Conservation (phyloP, 305 asterid species). For the Fraxinus baroniana region DNA sequence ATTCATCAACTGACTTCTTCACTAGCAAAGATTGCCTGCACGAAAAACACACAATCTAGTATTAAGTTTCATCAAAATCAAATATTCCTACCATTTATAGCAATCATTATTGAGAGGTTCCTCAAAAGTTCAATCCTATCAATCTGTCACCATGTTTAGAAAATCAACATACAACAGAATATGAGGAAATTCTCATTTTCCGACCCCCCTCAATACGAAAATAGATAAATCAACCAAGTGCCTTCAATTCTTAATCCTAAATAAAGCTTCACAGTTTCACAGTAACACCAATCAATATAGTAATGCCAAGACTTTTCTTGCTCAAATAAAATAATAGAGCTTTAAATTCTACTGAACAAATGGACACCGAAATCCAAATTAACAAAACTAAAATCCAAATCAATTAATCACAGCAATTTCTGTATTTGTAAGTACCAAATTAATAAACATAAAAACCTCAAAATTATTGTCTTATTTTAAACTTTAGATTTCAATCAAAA, state of each 20-base stretch:
- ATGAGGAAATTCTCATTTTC: neutral
- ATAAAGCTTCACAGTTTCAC: too few relatives aligned
- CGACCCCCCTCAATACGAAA: too few relatives aligned
- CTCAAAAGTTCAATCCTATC: neutral
- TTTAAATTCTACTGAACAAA: neutral
- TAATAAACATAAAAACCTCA: neutral
- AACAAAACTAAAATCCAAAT: too few relatives aligned
- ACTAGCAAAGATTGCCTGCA: too few relatives aligned
- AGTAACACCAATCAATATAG: neutral
- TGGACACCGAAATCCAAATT: neutral
- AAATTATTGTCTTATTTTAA: neutral
- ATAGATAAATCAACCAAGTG: too few relatives aligned
- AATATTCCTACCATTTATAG: neutral
- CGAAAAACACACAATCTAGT: neutral
- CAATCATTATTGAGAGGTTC: neutral
- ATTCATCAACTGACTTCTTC: too few relatives aligned
- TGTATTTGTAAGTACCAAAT: neutral
- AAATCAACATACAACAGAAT: neutral
- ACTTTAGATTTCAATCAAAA: neutral
- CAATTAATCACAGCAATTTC: neutral
- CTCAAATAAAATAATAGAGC: neutral
- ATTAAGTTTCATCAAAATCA: neutral
- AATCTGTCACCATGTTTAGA: too few relatives aligned
- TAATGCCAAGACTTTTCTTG: neutral
- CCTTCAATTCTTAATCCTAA: too few relatives aligned